Percentiles rank a stretch among this genome's conserved stretches.
Conservation (phyloP, 176 grass and related monocot genomes). For the Triticum aestivum region IWGSC_CS_RefSeq_v2.1 NC_057810.1:653799463-653799962, state of each 20-base stretch:
- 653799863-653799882: constrained; percentile 79
- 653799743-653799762: constrained; percentile 81
- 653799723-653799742: constrained; percentile 66
- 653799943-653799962: background rate
- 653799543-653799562: constrained; percentile 87
- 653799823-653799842: constrained; percentile 81
- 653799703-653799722: constrained; percentile 16
- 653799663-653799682: background rate
- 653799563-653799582: constrained; percentile 76
- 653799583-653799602: constrained; percentile 73
- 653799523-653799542: constrained; percentile 83
- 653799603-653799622: constrained; percentile 60
- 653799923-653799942: background rate
- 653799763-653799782: constrained; percentile 72
- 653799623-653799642: constrained; percentile 51
- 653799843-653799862: constrained; percentile 81
- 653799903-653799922: constrained; percentile 37
- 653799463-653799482: background rate
- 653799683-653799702: background rate
- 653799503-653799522: constrained; percentile 69
- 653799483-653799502: constrained; percentile 25
- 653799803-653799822: constrained; percentile 72
- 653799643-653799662: background rate
- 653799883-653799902: constrained; percentile 53
- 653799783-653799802: constrained; percentile 75